Conservation (phyloP, 257 asterid genomes). For the Capsicum rhomboideum region DNA sequence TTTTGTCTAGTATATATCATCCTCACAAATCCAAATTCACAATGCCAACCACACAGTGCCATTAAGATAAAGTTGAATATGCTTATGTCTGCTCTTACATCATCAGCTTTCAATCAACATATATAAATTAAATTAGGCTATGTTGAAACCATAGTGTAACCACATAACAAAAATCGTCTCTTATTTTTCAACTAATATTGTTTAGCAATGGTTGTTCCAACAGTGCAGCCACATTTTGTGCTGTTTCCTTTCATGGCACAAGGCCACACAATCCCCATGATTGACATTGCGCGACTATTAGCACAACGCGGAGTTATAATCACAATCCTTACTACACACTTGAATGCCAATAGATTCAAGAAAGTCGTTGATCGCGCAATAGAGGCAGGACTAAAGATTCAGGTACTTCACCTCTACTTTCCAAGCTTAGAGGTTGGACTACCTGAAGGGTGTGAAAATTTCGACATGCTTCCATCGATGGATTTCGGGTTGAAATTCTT, state of each 20-base stretch:
- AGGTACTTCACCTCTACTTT: constrained; percentile 5
- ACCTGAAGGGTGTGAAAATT: constrained; percentile 20
- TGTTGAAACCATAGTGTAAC: not conserved
- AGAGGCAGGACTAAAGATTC: constrained; percentile 7
- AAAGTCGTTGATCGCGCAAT: not conserved
- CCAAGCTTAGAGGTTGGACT: constrained; percentile 18
- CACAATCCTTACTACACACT: constrained; percentile 12
- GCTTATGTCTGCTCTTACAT: constrained; percentile 3
- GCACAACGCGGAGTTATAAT: not conserved
- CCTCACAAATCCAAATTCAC: too few relatives aligned
- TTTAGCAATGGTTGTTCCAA: not conserved
- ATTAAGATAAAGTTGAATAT: not conserved
- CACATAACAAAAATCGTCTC: not conserved
- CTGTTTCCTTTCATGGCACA: constrained; percentile 24
- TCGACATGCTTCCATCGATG: constrained; percentile 17
- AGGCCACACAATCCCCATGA: constrained; percentile 19
- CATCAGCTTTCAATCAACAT: not conserved
- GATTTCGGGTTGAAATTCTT: constrained; percentile 8
- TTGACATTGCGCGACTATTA: constrained; percentile 9
- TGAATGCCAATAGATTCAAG: constrained; percentile 12
- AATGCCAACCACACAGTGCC: not conserved
- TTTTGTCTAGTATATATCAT: not conserved
- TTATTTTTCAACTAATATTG: not conserved
- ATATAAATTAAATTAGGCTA: not conserved
- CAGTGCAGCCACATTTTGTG: constrained; percentile 10